phyloP scores from a whole-genome alignment of 78 protist species.

The Dictyostelium citrinum region DNA sequence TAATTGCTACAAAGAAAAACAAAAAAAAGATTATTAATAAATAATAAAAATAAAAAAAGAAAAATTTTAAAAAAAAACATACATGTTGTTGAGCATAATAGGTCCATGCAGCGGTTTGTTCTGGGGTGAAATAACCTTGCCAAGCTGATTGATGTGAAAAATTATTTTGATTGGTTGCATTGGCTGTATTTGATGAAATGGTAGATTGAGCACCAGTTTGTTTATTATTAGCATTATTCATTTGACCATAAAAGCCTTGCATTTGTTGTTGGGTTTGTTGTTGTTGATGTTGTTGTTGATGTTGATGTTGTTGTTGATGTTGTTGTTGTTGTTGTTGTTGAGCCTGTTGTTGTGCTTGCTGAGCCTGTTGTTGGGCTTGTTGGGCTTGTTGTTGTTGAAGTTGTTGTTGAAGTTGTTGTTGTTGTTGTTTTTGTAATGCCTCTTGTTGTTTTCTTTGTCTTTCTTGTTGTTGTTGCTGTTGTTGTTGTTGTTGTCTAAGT shows the following conservation, averaged over 20 bases:
- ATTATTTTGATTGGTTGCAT: neutral
- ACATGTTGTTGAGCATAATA: slow-evolving; percentile 22
- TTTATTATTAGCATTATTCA: neutral
- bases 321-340: slow-evolving; percentile 31
- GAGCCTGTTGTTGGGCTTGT: too few species aligned
- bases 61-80: neutral
- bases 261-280: neutral
- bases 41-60: neutral
- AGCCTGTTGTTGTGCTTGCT: neutral
- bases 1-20: neutral
- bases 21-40: neutral
- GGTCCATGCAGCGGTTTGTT: slow-evolving; percentile 10
- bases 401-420: slow-evolving; percentile 25
- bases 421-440: neutral
- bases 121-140: slow-evolving; percentile 47
- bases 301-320: neutral
- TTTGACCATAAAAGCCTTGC: neutral
- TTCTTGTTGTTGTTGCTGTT: neutral
- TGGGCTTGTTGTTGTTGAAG: slow-evolving; percentile 27
- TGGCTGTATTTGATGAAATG: neutral
- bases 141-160: neutral
- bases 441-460: slow-evolving; percentile 24
- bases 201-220: neutral
- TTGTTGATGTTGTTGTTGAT: neutral
- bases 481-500: slow-evolving; percentile 4